Base-by-base conservation (phyloP, 129 eudicot species). In the Scalesia atractyloides region DNA sequence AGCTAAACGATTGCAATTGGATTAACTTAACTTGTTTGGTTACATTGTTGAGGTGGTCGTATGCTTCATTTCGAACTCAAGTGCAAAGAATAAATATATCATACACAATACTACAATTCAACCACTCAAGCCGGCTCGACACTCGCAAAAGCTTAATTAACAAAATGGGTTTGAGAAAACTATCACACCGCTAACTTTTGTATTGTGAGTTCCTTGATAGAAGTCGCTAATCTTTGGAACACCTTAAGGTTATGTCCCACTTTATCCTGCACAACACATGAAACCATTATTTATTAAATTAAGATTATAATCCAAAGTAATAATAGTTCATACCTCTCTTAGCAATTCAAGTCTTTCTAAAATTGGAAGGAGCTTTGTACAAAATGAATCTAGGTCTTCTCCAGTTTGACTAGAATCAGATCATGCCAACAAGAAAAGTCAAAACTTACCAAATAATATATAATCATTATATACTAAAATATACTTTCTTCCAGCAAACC, bases 321-420 rank as follows among this genome's bases (percentile, higher is more conserved):
- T 46, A 36, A 48, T 46, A 36, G 63, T 54, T 53, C 85, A 36
- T 85, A 90, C 99, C 99, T 90, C 97, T 46, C 77, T 86, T 67
- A 94, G 81, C 47, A 74, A 65, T 66, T 94, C 97, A 26, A 94
- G 97, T 78, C 96, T 94, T 76, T 94, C 99, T 68, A 94, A 75
- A 57, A 77, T 70, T 18, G 96, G 85, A 74, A 84, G 63, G 8
- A 94, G 81, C 83, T 82, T 83, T 66, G 82, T 82, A 81, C 93
- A 90, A 69, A 88, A 83, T 57, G 75, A 30, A 73, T 61, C 73
- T 51, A 83, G 46, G 71, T 83, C 89, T 66, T 83, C 96, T 63
- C 24, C 52, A 20, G 73, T 59, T 56, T 76, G 71, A 72, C 79
- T 66, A 72, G 82, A 58, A 39, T 79, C 89, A 66, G 46, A 19